Percentiles rank a stretch among this genome's conserved stretches.
These are phyloP conservation scores for Caloboletus inedulis DNA, from an alignment of 1,284 basidiomycete species.

Conservation along the genomic window DNA sequence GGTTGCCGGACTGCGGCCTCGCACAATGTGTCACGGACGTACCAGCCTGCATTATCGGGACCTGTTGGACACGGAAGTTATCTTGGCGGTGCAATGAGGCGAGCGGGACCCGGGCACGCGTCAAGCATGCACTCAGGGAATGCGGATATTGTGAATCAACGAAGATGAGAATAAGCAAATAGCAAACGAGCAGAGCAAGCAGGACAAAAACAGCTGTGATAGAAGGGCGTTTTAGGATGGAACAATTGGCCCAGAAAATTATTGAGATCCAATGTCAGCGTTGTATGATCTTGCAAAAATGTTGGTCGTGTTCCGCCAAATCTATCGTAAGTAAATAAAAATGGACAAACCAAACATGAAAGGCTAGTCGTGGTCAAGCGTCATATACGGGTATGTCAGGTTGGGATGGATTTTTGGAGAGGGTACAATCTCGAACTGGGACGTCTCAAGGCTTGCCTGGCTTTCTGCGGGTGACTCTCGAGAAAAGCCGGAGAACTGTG, in stretches of 20 bases:
- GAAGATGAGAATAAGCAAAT: conserved; percentile 12
- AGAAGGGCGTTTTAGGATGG: conserved; percentile 5
- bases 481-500: conserved; percentile 23
- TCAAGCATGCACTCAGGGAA: conserved; percentile 20
- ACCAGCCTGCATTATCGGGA: not conserved
- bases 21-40: conserved; percentile 1
- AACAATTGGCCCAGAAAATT: conserved; percentile 7
- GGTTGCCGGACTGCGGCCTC: conserved; percentile 2
- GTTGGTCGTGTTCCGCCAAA: conserved; percentile 9
- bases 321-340: conserved; percentile 16
- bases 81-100: conserved; percentile 13
- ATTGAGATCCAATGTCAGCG: conserved; percentile 9
- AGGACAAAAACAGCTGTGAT: conserved; percentile 16
- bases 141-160: conserved; percentile 9
- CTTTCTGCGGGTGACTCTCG: conserved; percentile 35
- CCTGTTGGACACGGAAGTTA: conserved; percentile 14
- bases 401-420: conserved; percentile 24
- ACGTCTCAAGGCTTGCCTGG: conserved; percentile 24
- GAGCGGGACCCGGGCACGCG: conserved; percentile 17
- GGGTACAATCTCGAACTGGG: conserved; percentile 29
- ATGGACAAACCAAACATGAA: conserved; percentile 14
- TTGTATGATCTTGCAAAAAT: conserved; percentile 17
- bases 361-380: conserved; percentile 36
- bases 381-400: conserved; percentile 41
- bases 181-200: conserved; percentile 23